Base-by-base conservation (phyloP, 1,139 yeast species). In the Yamadazyma songkhlaensis region DNA sequence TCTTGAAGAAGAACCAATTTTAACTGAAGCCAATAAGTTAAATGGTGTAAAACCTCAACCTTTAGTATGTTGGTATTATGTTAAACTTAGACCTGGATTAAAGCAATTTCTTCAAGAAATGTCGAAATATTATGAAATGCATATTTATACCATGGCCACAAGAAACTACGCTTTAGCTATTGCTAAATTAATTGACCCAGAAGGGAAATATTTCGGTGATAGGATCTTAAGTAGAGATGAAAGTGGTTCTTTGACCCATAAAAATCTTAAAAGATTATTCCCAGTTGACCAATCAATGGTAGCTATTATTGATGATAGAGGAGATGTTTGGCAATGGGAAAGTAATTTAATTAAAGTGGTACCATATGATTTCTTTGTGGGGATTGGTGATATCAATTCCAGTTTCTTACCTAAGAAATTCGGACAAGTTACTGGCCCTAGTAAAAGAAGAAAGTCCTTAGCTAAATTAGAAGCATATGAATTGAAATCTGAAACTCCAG, bases 271-370 rank as follows among this genome's bases (percentile, higher is more conserved):
- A 52, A 70, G 98, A 44, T 67, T 94, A 36, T 94, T 94, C 55
- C 99, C 98, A 0, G 95, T 92, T 3, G 96, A 92, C 47, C 95
- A 95, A 27, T 83, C 95, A 11, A 86, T 92, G 96, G 98, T 92
- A 32, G 95, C 88, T 3, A 84, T 92, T 32, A 92, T 92, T 43
- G 99, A 92, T 60, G 99, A 92, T 57, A 77, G 99, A 57, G 98
- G 97, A 4, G 99, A 92, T 59, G 98, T 92, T 9, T 92, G 99
- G 99, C 88, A 86, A 55, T 92, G 98, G 98, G 87, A 89, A 47
- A 82, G 85, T 20, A 90, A 92, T 57, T 68, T 92, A 47, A 79
- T 92, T 43, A 88, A 90, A 57, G 98, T 92, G 8, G 85, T 89
- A 2, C 98, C 98, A 0, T 92, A 88, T 58, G 95, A 88, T 55